Base-by-base conservation (phyloP, 1,284 basidiomycete genomes). In the Rhodotorula mucilaginosa region DNA sequence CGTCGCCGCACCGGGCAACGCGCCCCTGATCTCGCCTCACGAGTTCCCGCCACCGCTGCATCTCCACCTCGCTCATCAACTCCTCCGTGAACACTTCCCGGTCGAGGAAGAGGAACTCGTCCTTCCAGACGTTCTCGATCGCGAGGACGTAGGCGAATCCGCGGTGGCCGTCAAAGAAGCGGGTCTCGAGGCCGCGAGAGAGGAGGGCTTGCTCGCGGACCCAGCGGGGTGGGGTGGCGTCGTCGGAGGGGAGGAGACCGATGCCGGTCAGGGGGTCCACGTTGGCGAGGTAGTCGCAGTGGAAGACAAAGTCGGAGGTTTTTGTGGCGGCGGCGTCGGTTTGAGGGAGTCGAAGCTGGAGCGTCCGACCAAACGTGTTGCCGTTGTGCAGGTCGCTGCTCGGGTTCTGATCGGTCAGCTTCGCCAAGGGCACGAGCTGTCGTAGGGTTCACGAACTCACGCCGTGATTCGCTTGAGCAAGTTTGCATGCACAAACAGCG, bases 401-500 rank as follows among this genome's bases (percentile, higher is more conserved):
- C 8, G 39, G 10, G 39, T 44, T 44, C 34, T 39, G 21, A 5
- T 8, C n/a, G 16, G 16, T 26, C 15, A 8, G 5, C 6, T 21
- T 16, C 3, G 6, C 12, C 13, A n/a, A 3, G 15, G 26, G 3
- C 13, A 21, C 3, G 12, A 52, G 51, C 19, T 34, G 21, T 4
- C 10, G 10, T 21, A 12, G n/a, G 19, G 26, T 1, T 26, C 13
- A 8, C 2, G 15, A 13, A 69, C 70, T n/a, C 44, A 70, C 69
- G 64, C 51, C 2, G 39, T 23, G 61, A 84, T 82, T 75, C 83
- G 80, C 74, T 84, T 84, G 61, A 85, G 75, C 29, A 84, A 77
- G 58, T 81, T 81, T 39, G 68, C 83, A 76, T 85, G 84, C 4
- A 85, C 80, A 68, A 84, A 84, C 16, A 82, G 69, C 0, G 82